Conservation (phyloP, 2,329 filamentous ascomycete genomes). For the Dryadomyces quercivorus region DNA sequence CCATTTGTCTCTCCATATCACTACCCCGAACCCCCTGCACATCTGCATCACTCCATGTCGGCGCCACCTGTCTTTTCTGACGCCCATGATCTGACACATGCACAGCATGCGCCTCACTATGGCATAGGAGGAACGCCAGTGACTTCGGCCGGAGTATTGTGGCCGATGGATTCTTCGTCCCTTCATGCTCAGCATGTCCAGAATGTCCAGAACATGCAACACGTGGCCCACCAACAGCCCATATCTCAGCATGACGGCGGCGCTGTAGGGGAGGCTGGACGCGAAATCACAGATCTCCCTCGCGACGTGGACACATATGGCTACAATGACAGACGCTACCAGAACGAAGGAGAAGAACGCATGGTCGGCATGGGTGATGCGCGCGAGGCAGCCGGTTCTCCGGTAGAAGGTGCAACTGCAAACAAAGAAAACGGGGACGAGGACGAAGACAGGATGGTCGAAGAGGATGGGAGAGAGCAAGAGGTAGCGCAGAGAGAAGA, state of each 20-base stretch:
- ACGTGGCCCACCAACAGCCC: not conserved
- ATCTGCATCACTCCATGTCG: not conserved
- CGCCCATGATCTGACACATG: not conserved
- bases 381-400: conserved; percentile 12
- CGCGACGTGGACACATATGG: conserved; percentile 14
- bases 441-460: conserved; percentile 15
- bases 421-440: conserved; percentile 8
- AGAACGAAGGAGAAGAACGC: conserved; percentile 18
- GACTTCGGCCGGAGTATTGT: not conserved
- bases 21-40: conserved; percentile 9
- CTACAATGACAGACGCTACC: conserved; percentile 13
- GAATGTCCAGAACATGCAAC: conserved; percentile 1
- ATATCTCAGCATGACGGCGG: not conserved
- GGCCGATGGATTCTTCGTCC: conserved; percentile 5
- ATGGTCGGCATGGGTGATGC: conserved; percentile 14
- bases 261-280: not conserved
- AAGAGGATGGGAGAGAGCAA: conserved; percentile 10
- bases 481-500: conserved; percentile 14
- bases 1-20: conserved; percentile 2
- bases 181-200: conserved; percentile 4
- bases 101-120: not conserved
- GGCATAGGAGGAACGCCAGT: not conserved
- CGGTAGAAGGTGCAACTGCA: conserved; percentile 14
- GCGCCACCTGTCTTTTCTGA: not conserved
- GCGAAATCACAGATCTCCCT: conserved; percentile 8